A percentile compares a stretch with the other conserved stretches of the same genome.
phyloP scores from a whole-genome alignment of 805 yeast species.

The Ogataea neopini region DNA sequence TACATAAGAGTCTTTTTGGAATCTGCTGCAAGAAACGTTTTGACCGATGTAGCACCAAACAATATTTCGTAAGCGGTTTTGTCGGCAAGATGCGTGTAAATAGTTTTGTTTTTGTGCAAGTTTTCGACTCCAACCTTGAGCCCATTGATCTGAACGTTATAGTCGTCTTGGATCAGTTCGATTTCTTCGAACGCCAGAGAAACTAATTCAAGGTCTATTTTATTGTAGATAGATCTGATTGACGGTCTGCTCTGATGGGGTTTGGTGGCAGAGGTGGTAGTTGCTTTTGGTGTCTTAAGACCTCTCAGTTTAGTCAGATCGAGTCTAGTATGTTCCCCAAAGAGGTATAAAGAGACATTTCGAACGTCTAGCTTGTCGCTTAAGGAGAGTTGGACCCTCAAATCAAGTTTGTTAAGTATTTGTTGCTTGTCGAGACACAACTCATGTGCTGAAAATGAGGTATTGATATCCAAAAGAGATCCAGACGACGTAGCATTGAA shows the following conservation, averaged over 20 bases:
- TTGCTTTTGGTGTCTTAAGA: neutral
- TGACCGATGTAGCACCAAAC: slow-evolving; percentile 14
- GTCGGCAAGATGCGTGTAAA: neutral
- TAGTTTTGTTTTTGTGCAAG: slow-evolving; percentile 5
- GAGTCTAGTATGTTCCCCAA: slow-evolving; percentile 7
- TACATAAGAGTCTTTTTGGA: slow-evolving; percentile 10
- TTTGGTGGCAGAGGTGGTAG: neutral
- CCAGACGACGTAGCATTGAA: neutral
- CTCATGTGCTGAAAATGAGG: neutral
- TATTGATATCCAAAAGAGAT: neutral
- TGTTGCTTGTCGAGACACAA: neutral
- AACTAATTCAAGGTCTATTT: neutral
- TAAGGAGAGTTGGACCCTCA: slow-evolving; percentile 1
- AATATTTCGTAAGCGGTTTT: slow-evolving; percentile 15
- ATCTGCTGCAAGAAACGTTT: neutral
- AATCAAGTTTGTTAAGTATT: neutral
- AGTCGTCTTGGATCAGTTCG: slow-evolving; percentile 1
- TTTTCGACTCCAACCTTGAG: slow-evolving; percentile 13
- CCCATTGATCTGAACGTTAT: slow-evolving; percentile 9
- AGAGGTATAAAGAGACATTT: slow-evolving; percentile 2
- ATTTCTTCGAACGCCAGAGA: slow-evolving; percentile 13
- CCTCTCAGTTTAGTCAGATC: slow-evolving; percentile 2
- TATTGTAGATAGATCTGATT: neutral
- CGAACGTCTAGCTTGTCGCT: neutral
- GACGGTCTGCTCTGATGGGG: too few relatives aligned